phyloP scores from a whole-genome alignment of 306 rosid genomes.

The Prunus fruticosa region DNA sequence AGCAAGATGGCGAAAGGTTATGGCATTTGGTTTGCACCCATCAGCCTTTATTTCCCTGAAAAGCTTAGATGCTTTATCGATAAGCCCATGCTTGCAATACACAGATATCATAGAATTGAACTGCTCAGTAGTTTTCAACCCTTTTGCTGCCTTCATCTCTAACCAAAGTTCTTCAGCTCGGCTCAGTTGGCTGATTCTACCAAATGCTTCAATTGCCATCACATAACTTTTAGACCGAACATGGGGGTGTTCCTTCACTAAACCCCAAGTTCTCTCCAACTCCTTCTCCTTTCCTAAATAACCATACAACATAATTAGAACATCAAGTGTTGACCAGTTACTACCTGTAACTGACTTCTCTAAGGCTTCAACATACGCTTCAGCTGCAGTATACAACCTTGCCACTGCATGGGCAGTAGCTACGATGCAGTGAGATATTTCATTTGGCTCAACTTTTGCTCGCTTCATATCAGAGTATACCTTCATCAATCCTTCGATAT shows the following conservation, averaged over 20 bases:
- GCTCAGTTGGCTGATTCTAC: conserved; percentile 55
- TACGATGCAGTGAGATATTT: conserved; percentile 77
- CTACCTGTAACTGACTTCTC: conserved; percentile 67
- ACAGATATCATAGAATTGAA: conserved; percentile 75
- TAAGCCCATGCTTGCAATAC: conserved; percentile 63
- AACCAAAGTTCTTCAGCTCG: conserved; percentile 84
- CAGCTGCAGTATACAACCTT: conserved; percentile 65
- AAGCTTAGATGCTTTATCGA: conserved; percentile 54
- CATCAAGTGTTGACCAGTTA: conserved; percentile 82
- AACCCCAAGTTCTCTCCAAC: conserved; percentile 69
- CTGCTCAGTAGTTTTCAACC: conserved; percentile 64
- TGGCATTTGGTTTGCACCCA: conserved; percentile 80
- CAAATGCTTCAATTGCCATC: conserved; percentile 85
- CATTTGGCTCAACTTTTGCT: conserved; percentile 71
- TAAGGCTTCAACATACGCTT: conserved; percentile 65
- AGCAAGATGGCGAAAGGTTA: conserved; percentile 74
- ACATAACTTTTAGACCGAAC: conserved; percentile 78
- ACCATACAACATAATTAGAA: conserved; percentile 70
- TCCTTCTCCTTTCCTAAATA: conserved; percentile 66
- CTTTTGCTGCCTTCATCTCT: conserved; percentile 64
- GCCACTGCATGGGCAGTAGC: conserved; percentile 85
- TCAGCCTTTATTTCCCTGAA: conserved; percentile 53
- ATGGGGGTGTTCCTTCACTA: conserved; percentile 50
- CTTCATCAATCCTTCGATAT: conserved; percentile 64
- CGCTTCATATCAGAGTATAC: conserved; percentile 59